phyloP scores from a whole-genome alignment of 2,329 filamentous ascomycete species.

The Penicillium sp. region DNA sequence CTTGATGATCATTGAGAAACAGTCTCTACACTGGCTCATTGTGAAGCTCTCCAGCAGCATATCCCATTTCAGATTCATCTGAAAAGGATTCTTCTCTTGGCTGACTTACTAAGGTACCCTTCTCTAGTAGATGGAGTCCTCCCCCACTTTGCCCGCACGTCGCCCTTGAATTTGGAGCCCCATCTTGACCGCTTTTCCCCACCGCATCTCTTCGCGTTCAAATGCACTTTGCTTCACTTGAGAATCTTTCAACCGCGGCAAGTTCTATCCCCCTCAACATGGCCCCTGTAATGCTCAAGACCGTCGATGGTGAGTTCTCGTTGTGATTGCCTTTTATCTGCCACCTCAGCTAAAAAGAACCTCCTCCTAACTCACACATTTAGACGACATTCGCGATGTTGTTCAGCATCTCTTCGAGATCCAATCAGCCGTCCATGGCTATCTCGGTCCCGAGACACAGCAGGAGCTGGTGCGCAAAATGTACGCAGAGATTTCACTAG shows the following conservation, averaged over 20 bases:
- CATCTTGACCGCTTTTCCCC: slow-evolving; percentile 1
- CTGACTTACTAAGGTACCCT: too few species aligned
- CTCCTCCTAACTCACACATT: background rate
- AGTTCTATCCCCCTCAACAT: slow-evolving; percentile 5
- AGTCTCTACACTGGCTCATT: too few species aligned
- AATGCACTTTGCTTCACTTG: too few species aligned
- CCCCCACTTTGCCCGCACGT: too few species aligned
- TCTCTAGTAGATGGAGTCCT: too few species aligned
- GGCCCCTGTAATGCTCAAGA: slow-evolving; percentile 20
- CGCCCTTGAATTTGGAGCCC: background rate
- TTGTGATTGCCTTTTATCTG: too few species aligned
- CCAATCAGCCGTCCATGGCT: slow-evolving; percentile 53
- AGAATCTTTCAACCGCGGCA: background rate
- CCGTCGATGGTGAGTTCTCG: slow-evolving; percentile 17
- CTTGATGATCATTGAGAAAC: too few species aligned
- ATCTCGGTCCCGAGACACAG: slow-evolving; percentile 52
- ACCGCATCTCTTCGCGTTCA: background rate
- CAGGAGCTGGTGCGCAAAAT: slow-evolving; percentile 54
- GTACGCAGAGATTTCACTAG: slow-evolving; percentile 28
- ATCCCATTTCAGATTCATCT: too few species aligned
- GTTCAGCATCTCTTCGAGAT: slow-evolving; percentile 59
- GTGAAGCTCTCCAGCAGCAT: too few species aligned
- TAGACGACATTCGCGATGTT: slow-evolving; percentile 53
- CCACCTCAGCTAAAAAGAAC: too few species aligned
- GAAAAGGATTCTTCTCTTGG: too few species aligned